Base-by-base conservation (phyloP, 106 monocot genomes). In the Allium sativum region DNA sequence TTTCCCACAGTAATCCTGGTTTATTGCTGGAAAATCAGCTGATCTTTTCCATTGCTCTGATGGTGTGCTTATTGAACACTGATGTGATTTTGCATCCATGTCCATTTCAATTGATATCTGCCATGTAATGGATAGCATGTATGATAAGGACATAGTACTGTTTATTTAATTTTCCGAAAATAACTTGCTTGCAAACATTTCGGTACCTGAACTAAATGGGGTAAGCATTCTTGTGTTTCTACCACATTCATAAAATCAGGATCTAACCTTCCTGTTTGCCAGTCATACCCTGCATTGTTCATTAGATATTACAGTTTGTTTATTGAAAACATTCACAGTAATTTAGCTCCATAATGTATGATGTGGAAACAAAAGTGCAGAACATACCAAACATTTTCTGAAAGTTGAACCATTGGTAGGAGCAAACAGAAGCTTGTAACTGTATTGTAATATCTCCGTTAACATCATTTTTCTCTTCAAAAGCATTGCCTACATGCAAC, bases 351-450 rank as follows among this genome's bases (percentile, higher is more conserved):
- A 5, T 5, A 31, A 2, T 31, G 5, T 31, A 31, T 31, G 31
- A 31, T 31, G 31, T 31, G 31, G 4, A 31, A 31, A 31, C 31
- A 31, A 31, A 31, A 31, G 31, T 31, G 31, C 5, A 31, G 31
- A 31, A 59, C 55, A 50, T 79, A 93, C 93, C 93, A 48, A 93
- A 86, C 78, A 85, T 80, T 48, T 74, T 93, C 12, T 83, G 66
- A 53, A 89, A 89, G 45, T 86, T 63, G 65, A 93, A 86, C 93
- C 93, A 93, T 40, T 66, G 66, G 71, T 93, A 93, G 45, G 93
- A 89, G 64, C 89, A 93, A 17, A 68, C 78, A 3, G 93, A 74
- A 7, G 76, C 80, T 44, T 78, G 76, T 48, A 93, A 13, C 45
- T 78, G 73, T 53, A 93, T 55, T 53, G 64, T 52, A 20, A 73